phyloP scores from a whole-genome alignment of 768 basidiomycete species.

The Termitomyces sp. region DNA sequence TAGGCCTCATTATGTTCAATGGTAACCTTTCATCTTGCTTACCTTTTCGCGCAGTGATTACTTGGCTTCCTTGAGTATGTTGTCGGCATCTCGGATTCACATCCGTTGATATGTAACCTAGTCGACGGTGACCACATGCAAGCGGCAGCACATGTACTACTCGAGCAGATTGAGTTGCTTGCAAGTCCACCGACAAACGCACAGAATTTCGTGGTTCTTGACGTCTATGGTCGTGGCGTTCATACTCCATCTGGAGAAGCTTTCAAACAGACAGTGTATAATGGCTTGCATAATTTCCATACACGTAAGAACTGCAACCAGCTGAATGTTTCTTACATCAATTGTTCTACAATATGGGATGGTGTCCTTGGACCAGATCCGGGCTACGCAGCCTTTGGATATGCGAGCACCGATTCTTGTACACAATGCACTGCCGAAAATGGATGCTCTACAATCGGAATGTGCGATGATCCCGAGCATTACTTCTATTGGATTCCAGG shows the following conservation, averaged over 20 bases:
- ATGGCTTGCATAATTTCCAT: slow-evolving; percentile 32
- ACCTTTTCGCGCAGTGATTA: slow-evolving; percentile 28
- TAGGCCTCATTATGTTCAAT: slow-evolving; percentile 15
- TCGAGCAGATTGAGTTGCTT: slow-evolving; percentile 40
- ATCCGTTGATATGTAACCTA: neutral
- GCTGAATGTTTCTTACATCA: slow-evolving; percentile 38
- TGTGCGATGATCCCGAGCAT: slow-evolving; percentile 38
- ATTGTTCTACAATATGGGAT: slow-evolving; percentile 45
- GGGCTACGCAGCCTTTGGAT: slow-evolving; percentile 44
- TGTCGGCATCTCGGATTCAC: neutral
- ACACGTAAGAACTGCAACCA: slow-evolving; percentile 15
- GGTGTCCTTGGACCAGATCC: slow-evolving; percentile 38
- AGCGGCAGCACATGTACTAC: slow-evolving; percentile 35
- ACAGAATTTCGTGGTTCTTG: slow-evolving; percentile 41
- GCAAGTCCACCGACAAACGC: slow-evolving; percentile 44
- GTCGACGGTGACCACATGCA: slow-evolving; percentile 40
- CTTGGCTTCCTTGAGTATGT: slow-evolving; percentile 34
- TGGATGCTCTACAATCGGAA: slow-evolving; percentile 24
- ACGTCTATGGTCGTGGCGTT: slow-evolving; percentile 43
- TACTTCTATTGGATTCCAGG: slow-evolving; percentile 48
- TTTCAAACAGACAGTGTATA: slow-evolving; percentile 40
- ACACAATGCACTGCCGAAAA: slow-evolving; percentile 22
- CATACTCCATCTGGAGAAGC: slow-evolving; percentile 35
- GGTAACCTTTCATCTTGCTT: neutral
- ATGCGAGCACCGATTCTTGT: slow-evolving; percentile 31